A percentile compares a stretch with the other conserved stretches of the same genome.
Evolutionary conservation across 2,329 filamentous ascomycete species (phyloP).

Genomic region (Diplodia intermedia): DNA sequence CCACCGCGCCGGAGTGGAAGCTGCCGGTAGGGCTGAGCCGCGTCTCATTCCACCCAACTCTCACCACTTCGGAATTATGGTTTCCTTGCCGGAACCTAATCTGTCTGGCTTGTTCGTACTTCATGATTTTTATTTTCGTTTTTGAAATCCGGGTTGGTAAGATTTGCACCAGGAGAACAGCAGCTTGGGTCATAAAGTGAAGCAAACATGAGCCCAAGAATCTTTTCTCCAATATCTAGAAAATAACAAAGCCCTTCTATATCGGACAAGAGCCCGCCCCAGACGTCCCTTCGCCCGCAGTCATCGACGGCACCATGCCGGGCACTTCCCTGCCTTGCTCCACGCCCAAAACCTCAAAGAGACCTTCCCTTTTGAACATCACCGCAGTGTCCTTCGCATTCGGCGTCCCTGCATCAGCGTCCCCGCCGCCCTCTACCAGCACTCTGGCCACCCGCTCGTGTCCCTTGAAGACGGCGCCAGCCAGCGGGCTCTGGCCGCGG

Average conservation of each 20-base stretch:
- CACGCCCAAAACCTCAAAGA: slow-evolving; percentile 45
- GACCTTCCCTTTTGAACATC: slow-evolving; percentile 54
- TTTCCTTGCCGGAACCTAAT: neutral
- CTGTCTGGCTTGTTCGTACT: neutral
- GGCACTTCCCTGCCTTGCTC: slow-evolving; percentile 36
- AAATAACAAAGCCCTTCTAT: neutral
- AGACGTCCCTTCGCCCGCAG: neutral
- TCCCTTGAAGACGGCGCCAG: slow-evolving; percentile 76
- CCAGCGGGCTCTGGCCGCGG: slow-evolving; percentile 70
- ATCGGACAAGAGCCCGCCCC: slow-evolving; percentile 13
- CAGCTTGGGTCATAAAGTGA: too few species aligned
- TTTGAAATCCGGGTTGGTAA: neutral
- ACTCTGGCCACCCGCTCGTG: slow-evolving; percentile 69
- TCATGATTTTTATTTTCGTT: neutral
- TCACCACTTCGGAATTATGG: neutral
- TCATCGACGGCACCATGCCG: slow-evolving; percentile 16
- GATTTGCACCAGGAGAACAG: neutral
- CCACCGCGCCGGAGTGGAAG: slow-evolving; percentile 8
- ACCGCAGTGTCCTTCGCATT: slow-evolving; percentile 55
- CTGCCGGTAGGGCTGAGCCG: slow-evolving; percentile 4
- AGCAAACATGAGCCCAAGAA: too few species aligned
- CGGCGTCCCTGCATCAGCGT: slow-evolving; percentile 51
- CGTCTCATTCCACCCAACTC: neutral
- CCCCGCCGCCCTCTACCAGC: slow-evolving; percentile 53
- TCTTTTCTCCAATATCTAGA: neutral